These are phyloP conservation scores for Linum usitatissimum DNA, from an alignment of 345 rosid species.

Conservation along the genomic window DNA sequence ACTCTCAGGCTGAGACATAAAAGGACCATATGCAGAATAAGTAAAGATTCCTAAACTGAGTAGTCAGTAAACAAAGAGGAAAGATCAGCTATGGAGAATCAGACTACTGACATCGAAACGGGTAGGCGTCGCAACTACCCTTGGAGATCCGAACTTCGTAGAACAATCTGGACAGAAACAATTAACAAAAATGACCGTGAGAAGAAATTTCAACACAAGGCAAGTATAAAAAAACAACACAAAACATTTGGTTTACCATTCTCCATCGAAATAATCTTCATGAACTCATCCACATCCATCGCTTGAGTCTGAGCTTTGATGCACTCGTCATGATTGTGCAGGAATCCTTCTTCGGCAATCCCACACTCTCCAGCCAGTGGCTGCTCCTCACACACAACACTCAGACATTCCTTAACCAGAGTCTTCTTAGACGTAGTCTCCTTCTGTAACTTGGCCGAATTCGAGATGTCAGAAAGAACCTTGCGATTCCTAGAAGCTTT, in stretches of 20 bases:
- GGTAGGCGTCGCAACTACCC: neutral
- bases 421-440: neutral
- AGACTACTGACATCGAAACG: neutral
- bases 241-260: neutral
- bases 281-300: neutral
- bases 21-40: neutral
- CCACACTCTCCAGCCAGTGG: neutral
- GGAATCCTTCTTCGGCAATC: neutral
- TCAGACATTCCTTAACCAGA: neutral
- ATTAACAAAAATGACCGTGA: neutral
- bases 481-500: constrained; percentile 34
- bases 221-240: neutral
- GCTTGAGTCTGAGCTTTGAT: neutral
- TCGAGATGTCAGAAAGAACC: constrained; percentile 51
- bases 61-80: too few relatives aligned
- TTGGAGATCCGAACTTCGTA: neutral
- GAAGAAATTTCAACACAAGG: neutral
- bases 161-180: neutral
- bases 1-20: neutral
- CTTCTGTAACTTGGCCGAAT: neutral
- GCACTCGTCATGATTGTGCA: constrained; percentile 4
- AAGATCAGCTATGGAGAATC: neutral
- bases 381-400: neutral
- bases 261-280: neutral
- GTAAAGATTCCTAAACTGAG: too few relatives aligned